Conservation (phyloP, 2,329 filamentous ascomycete species). For the Ceratocystis albifundus region DNA sequence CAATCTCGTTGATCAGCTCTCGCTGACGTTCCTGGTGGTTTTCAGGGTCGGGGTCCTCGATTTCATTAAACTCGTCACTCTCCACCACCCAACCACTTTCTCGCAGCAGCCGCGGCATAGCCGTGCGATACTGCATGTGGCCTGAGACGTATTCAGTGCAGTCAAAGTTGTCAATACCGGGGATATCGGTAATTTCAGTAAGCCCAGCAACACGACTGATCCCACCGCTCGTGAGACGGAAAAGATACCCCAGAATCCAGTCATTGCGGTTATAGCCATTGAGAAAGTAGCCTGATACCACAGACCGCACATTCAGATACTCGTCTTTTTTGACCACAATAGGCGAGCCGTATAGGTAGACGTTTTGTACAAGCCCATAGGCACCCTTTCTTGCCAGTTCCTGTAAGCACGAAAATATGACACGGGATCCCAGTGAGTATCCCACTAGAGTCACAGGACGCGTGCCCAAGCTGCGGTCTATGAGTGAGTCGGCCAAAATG, state of each 20-base stretch:
- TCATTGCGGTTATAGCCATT: conserved; percentile 92
- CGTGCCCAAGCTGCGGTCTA: conserved; percentile 81
- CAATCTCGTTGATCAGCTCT: conserved; percentile 91
- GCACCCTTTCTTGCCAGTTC: conserved; percentile 78
- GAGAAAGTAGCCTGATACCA: conserved; percentile 84
- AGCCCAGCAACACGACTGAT: conserved; percentile 82
- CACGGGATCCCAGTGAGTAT: conserved; percentile 81
- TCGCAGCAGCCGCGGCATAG: conserved; percentile 78
- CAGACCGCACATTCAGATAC: conserved; percentile 65
- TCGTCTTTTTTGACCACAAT: conserved; percentile 87
- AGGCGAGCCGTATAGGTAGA: conserved; percentile 87
- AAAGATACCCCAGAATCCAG: conserved; percentile 94
- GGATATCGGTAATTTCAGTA: conserved; percentile 60
- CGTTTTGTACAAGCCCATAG: conserved; percentile 82
- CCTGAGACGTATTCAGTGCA: conserved; percentile 76
- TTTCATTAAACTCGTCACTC: conserved; percentile 88
- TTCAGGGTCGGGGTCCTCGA: conserved; percentile 93
- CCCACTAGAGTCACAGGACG: conserved; percentile 87
- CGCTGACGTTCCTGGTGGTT: conserved; percentile 78
- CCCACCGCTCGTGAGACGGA: conserved; percentile 84
- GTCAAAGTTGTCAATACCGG: conserved; percentile 78
- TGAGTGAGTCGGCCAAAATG: conserved; percentile 86
- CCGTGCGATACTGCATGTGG: conserved; percentile 91
- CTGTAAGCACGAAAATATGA: conserved; percentile 83
- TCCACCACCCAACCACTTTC: conserved; percentile 86